A percentile compares a stretch with the other conserved stretches of the same genome.
These are phyloP conservation scores for Tephrocybe rancida DNA, from an alignment of 768 basidiomycete genomes.

Conservation along the genomic window DNA sequence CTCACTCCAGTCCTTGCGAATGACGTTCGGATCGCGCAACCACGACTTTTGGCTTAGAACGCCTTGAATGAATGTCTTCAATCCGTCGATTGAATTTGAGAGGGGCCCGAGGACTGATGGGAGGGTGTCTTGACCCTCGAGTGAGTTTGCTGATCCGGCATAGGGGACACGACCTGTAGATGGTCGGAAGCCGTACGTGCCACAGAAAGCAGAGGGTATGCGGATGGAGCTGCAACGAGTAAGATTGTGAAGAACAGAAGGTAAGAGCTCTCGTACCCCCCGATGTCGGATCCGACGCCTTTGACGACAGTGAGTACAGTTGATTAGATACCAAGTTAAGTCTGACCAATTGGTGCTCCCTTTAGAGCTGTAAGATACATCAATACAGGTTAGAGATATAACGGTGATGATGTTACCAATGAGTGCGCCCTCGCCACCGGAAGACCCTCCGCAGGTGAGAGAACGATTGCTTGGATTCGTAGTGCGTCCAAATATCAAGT, in stretches of 20 bases:
- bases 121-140: constrained; percentile 73
- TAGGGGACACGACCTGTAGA: constrained; percentile 75
- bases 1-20: constrained; percentile 63
- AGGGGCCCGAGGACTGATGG: constrained; percentile 78
- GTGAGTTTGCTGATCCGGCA: constrained; percentile 60
- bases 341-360: constrained; percentile 42
- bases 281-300: constrained; percentile 82
- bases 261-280: constrained; percentile 49
- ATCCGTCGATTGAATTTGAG: constrained; percentile 53
- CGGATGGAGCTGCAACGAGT: constrained; percentile 57
- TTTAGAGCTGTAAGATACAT: constrained; percentile 35
- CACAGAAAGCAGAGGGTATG: constrained; percentile 68
- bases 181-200: constrained; percentile 71
- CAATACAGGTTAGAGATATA: not conserved
- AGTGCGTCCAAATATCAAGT: constrained; percentile 80
- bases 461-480: constrained; percentile 73
- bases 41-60: constrained; percentile 65
- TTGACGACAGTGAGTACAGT: constrained; percentile 26
- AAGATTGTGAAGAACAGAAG: not conserved
- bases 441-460: constrained; percentile 78
- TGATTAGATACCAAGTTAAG: not conserved
- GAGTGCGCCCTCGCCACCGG: constrained; percentile 85
- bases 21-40: constrained; percentile 61
- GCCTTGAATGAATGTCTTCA: constrained; percentile 68
- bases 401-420: constrained; percentile 41